These are phyloP conservation scores for Pseudogymnoascus sp. DNA, from an alignment of 2,329 filamentous ascomycete genomes.

Conservation along the genomic window DNA sequence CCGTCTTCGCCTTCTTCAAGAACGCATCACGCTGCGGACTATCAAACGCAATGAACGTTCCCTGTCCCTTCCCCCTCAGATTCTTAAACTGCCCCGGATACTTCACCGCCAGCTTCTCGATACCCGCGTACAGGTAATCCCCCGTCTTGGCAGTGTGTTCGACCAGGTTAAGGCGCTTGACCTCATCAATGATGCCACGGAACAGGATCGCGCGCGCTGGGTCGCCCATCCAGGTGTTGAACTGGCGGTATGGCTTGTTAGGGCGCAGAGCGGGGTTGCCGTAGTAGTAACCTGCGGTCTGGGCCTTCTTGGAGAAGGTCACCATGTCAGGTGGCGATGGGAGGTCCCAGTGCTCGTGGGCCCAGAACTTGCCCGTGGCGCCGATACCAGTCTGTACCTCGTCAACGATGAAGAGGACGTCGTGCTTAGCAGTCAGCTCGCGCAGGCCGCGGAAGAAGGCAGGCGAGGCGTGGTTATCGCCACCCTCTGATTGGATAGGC, in stretches of 20 bases:
- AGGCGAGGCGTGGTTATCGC: conserved; percentile 74
- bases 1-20: conserved; percentile 58
- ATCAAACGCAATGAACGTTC: conserved; percentile 74
- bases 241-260: conserved; percentile 77
- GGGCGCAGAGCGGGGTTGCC: conserved; percentile 65
- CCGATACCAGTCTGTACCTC: conserved; percentile 79
- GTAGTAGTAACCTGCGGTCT: conserved; percentile 77
- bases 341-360: conserved; percentile 76
- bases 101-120: conserved; percentile 52
- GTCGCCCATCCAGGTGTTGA: conserved; percentile 85
- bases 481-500: conserved; percentile 75
- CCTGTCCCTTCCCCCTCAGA: conserved; percentile 67
- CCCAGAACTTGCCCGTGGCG: conserved; percentile 83
- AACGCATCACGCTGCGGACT: conserved; percentile 60
- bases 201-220: conserved; percentile 68
- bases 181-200: conserved; percentile 68
- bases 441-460: conserved; percentile 70
- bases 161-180: conserved; percentile 59
- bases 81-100: conserved; percentile 65
- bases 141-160: conserved; percentile 53
- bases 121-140: conserved; percentile 56
- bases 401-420: conserved; percentile 69
- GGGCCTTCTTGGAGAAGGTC: conserved; percentile 83
- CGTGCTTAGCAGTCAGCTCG: conserved; percentile 59
- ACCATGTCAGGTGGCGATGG: conserved; percentile 68